A percentile compares a stretch with the other conserved stretches of the same genome.
Evolutionary conservation across 208 protist species (phyloP).

Genomic region (Trypanosoma rangeli): DNA sequence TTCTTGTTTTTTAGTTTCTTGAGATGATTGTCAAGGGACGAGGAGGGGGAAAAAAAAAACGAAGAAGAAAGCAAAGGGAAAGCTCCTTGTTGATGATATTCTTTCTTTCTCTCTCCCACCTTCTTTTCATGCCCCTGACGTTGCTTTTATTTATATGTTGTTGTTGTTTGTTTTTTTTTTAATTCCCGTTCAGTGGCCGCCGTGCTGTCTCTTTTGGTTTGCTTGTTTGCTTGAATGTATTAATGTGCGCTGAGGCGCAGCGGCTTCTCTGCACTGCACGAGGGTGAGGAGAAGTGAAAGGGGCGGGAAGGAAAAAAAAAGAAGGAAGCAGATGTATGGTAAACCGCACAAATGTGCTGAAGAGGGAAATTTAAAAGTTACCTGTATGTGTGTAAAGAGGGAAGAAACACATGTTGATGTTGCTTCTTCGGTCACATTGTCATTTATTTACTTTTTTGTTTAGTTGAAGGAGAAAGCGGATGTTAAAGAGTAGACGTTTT

Average conservation of each 20-base stretch:
- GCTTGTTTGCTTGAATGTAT: conserved; percentile 4
- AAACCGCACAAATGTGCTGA: too few species aligned
- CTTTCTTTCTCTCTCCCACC: too few species aligned
- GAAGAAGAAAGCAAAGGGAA: too few species aligned
- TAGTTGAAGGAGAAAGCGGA: background rate
- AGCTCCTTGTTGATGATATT: too few species aligned
- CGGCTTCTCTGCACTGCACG: background rate
- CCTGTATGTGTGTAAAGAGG: too few species aligned
- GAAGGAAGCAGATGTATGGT: background rate
- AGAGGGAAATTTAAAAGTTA: too few species aligned
- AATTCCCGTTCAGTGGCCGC: background rate
- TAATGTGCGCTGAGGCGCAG: background rate
- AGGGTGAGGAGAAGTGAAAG: background rate
- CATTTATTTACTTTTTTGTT: background rate
- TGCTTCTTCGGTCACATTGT: background rate
- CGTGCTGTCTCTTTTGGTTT: background rate
- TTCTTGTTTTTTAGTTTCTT: too few species aligned
- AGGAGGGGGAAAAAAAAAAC: too few species aligned
- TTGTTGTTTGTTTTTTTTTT: conserved; percentile 10
- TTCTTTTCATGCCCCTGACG: background rate
- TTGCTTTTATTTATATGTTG: background rate
- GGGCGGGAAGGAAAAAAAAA: background rate
- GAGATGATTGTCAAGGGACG: too few species aligned
- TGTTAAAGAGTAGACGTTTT: too few species aligned
- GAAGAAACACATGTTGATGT: background rate